These are phyloP conservation scores for Pythium folliculosum DNA, from an alignment of 352 stramenopile species.

Conservation along the genomic window DNA sequence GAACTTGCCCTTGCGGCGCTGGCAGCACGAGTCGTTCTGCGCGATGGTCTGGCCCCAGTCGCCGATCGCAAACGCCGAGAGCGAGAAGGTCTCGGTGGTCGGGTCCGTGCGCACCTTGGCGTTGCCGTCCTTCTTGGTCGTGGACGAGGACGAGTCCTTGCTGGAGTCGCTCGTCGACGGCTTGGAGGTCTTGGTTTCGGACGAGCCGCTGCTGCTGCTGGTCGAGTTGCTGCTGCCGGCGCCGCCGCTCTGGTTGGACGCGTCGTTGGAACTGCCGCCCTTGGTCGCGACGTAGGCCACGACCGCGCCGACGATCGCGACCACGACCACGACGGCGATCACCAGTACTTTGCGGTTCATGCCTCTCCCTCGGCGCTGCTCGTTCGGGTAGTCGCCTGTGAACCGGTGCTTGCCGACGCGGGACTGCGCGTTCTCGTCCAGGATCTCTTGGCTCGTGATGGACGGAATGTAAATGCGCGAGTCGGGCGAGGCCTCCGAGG, in stretches of 20 bases:
- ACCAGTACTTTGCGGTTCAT: constrained; percentile 25
- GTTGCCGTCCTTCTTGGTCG: constrained; percentile 7
- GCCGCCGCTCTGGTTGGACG: constrained; percentile 24
- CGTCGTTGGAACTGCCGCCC: constrained; percentile 14
- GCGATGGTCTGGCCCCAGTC: constrained; percentile 32
- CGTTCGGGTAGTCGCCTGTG: constrained; percentile 1
- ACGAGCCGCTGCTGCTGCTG: constrained; percentile 8
- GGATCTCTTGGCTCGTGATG: constrained; percentile 33
- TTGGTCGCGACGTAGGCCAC: constrained; percentile 26
- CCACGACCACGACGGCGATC: constrained; percentile 18
- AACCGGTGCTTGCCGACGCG: constrained; percentile 19
- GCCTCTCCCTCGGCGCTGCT: constrained; percentile 1
- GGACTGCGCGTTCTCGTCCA: constrained; percentile 29
- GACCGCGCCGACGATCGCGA: constrained; percentile 21
- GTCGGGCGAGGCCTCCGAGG: constrained; percentile 18
- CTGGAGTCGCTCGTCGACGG: background rate
- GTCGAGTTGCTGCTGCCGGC: constrained; percentile 12
- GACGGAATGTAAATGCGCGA: constrained; percentile 31
- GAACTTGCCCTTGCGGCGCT: constrained; percentile 32
- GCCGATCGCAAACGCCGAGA: constrained; percentile 33
- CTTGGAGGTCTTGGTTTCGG: constrained; percentile 7
- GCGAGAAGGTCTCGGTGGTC: constrained; percentile 17
- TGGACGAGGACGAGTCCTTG: constrained; percentile 3
- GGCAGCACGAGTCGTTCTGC: constrained; percentile 32
- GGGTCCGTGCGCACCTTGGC: constrained; percentile 28